Percentiles rank a stretch among this genome's conserved stretches.
Conservation (phyloP, 2,329 filamentous ascomycete genomes). For the Ilyonectria destructans region DNA sequence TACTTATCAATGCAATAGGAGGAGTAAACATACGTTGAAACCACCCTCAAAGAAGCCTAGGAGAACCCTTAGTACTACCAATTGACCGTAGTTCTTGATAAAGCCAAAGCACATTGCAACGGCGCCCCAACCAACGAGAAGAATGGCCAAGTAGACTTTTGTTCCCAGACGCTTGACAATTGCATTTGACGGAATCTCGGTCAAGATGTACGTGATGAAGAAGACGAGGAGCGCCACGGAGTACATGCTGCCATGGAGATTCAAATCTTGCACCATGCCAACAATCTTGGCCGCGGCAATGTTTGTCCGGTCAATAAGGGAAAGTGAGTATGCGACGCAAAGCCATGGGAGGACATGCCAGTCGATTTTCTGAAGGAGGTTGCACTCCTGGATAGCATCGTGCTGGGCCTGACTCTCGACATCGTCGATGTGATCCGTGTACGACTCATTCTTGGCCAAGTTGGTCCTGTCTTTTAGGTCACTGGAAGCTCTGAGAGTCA, state of each 20-base stretch:
- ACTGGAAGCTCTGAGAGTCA: too few species aligned
- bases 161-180: slow-evolving; percentile 12
- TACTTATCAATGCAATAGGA: too few species aligned
- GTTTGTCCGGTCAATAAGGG: slow-evolving; percentile 24
- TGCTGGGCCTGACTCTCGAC: too few species aligned
- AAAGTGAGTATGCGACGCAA: background rate
- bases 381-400: too few species aligned
- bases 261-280: slow-evolving; percentile 18
- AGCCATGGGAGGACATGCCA: slow-evolving; percentile 12
- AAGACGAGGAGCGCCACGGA: slow-evolving; percentile 21
- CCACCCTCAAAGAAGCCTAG: slow-evolving; percentile 26
- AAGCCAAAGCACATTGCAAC: slow-evolving; percentile 24
- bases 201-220: slow-evolving; percentile 24
- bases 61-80: slow-evolving; percentile 5
- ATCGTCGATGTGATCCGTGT: too few species aligned
- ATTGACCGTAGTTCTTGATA: slow-evolving; percentile 13
- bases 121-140: slow-evolving; percentile 19
- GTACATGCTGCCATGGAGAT: slow-evolving; percentile 1
- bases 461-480: too few species aligned
- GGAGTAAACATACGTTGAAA: background rate
- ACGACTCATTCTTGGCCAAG: too few species aligned
- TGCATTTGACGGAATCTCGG: slow-evolving; percentile 17
- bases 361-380: slow-evolving; percentile 1
- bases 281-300: slow-evolving; percentile 26
- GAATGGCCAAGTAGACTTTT: slow-evolving; percentile 10